phyloP scores from a whole-genome alignment of 176 grass and related monocot genomes.

The Carex kokanica region DNA sequence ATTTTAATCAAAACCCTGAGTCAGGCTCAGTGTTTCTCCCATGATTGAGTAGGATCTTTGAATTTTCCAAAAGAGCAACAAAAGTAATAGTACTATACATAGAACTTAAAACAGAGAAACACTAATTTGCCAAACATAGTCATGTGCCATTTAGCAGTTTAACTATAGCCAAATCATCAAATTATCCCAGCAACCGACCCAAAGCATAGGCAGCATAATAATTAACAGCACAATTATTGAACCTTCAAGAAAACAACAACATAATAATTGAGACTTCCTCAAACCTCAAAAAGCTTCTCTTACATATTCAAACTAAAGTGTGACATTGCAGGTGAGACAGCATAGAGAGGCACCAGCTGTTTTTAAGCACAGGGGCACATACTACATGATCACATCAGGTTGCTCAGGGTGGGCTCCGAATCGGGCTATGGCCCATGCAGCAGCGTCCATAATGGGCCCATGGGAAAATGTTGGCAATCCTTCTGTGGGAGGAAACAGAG shows the following conservation, averaged over 20 bases:
- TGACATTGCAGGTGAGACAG: slow-evolving; percentile 30
- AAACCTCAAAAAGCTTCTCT: background rate
- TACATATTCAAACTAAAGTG: background rate
- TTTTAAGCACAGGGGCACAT: slow-evolving; percentile 67
- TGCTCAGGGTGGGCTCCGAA: slow-evolving; percentile 90
- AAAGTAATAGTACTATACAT: background rate
- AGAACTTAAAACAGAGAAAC: background rate
- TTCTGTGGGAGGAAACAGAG: slow-evolving; percentile 73
- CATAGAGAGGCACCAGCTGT: slow-evolving; percentile 78
- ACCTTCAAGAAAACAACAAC: slow-evolving; percentile 6
- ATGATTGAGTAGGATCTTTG: background rate
- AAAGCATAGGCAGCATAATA: background rate
- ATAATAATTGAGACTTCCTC: background rate
- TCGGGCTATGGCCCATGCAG: slow-evolving; percentile 60
- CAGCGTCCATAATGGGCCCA: slow-evolving; percentile 67
- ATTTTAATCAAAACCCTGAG: background rate
- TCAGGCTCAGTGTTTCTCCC: background rate
- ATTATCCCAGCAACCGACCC: background rate
- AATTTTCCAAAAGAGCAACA: background rate
- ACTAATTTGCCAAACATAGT: background rate
- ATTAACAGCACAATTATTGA: slow-evolving; percentile 9
- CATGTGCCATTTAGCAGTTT: background rate
- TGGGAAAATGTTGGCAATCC: slow-evolving; percentile 91
- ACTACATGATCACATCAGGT: slow-evolving; percentile 94
- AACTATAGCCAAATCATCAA: background rate